These are phyloP conservation scores for Clarkia xantiana DNA, from an alignment of 345 rosid genomes.

Conservation along the genomic window DNA sequence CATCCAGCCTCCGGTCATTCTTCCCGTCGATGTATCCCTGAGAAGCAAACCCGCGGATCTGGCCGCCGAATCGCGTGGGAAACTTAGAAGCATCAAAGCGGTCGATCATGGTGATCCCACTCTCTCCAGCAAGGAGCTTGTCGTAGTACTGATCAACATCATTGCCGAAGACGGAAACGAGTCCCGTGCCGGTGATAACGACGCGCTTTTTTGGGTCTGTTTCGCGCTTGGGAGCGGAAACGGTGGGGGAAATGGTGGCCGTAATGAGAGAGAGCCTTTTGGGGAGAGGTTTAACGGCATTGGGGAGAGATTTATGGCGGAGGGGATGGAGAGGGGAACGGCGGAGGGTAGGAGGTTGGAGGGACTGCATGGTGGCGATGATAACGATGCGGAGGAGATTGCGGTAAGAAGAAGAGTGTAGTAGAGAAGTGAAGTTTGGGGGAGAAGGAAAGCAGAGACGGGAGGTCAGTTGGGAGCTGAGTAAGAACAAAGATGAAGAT, in stretches of 20 bases:
- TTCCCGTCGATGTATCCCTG: conserved; percentile 87
- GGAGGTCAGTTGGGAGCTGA: conserved; percentile 1
- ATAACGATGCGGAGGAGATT: conserved; percentile 1
- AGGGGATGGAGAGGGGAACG: conserved; percentile 42
- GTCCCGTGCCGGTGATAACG: conserved; percentile 90
- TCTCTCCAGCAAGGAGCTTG: conserved; percentile 73
- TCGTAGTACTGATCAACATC: conserved; percentile 80
- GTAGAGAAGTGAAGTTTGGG: too few species aligned
- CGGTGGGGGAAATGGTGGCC: conserved; percentile 33
- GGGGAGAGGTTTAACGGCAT: conserved; percentile 18
- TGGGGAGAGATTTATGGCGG: conserved; percentile 14
- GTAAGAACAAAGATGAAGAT: conserved; percentile 16
- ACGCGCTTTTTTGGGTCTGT: conserved; percentile 90
- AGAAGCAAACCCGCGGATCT: conserved; percentile 81
- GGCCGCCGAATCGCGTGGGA: conserved; percentile 93
- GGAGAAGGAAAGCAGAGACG: conserved; percentile 1
- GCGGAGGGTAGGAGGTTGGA: conserved; percentile 49
- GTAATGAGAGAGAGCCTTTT: conserved; percentile 23
- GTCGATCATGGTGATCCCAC: conserved; percentile 82
- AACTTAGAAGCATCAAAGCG: conserved; percentile 93
- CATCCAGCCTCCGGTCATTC: conserved; percentile 89
- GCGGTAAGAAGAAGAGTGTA: background rate
- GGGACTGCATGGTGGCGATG: conserved; percentile 49
- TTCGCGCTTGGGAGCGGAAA: conserved; percentile 78
- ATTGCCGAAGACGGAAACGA: conserved; percentile 89